phyloP scores from a whole-genome alignment of 2,329 filamentous ascomycete species.

The Immersiporthe knoxdaviesiana region DNA sequence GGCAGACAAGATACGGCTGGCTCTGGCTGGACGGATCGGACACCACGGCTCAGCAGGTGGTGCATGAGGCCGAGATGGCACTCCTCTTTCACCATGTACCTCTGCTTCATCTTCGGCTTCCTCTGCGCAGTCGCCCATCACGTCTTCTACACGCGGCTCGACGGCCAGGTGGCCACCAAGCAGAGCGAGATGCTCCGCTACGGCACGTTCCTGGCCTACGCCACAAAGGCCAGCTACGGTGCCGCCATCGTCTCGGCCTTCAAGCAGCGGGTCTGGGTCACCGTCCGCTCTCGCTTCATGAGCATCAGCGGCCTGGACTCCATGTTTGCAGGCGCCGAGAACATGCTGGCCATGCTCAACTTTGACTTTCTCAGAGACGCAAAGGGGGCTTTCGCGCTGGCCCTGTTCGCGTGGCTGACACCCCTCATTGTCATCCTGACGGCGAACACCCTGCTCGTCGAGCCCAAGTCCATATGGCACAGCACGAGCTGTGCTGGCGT shows the following conservation, averaged over 20 bases:
- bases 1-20: neutral
- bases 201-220: slow-evolving; percentile 44
- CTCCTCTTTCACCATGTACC: slow-evolving; percentile 40
- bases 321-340: slow-evolving; percentile 43
- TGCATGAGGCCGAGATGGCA: slow-evolving; percentile 28
- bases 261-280: slow-evolving; percentile 36
- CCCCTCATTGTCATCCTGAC: slow-evolving; percentile 38
- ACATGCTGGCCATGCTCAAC: slow-evolving; percentile 57
- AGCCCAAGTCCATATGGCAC: slow-evolving; percentile 28
- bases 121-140: slow-evolving; percentile 44
- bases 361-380: slow-evolving; percentile 37
- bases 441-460: slow-evolving; percentile 35
- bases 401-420: slow-evolving; percentile 35
- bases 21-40: neutral
- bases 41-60: neutral
- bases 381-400: slow-evolving; percentile 49
- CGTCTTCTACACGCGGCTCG: slow-evolving; percentile 41
- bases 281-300: slow-evolving; percentile 34
- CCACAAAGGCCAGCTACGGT: slow-evolving; percentile 44
- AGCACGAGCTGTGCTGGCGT: slow-evolving; percentile 31
- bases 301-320: slow-evolving; percentile 38
- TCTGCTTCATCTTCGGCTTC: slow-evolving; percentile 42
- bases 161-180: slow-evolving; percentile 39
- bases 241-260: slow-evolving; percentile 39
- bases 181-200: slow-evolving; percentile 45